Conservation (phyloP, 805 yeast species). For the Cyberlindnera maclurae region DNA sequence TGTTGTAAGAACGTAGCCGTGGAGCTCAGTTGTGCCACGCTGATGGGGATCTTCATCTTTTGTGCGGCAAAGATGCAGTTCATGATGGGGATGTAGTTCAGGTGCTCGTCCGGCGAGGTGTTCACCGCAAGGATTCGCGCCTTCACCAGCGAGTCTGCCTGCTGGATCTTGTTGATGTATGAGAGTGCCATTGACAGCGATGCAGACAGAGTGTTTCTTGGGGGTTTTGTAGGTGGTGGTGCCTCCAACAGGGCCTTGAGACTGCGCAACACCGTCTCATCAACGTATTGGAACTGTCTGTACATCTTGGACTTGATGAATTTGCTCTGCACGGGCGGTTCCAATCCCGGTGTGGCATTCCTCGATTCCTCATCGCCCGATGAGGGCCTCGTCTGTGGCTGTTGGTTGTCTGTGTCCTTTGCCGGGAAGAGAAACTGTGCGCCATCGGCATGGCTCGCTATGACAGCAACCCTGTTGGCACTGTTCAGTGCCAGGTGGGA, state of each 20-base stretch:
- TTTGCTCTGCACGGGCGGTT: slow-evolving; percentile 9
- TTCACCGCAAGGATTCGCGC: slow-evolving; percentile 60
- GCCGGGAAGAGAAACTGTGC: slow-evolving; percentile 66
- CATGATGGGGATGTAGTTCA: slow-evolving; percentile 90
- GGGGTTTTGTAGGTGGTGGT: slow-evolving; percentile 24
- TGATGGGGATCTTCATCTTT: slow-evolving; percentile 82
- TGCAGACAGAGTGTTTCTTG: slow-evolving; percentile 54
- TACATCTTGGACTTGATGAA: slow-evolving; percentile 62
- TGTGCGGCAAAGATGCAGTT: slow-evolving; percentile 95
- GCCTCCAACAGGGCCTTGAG: slow-evolving; percentile 35
- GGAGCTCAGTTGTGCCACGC: slow-evolving; percentile 73
- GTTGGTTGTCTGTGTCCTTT: not conserved
- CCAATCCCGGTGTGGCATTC: slow-evolving; percentile 9
- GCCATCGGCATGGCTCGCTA: slow-evolving; percentile 67
- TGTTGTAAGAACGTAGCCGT: slow-evolving; percentile 86
- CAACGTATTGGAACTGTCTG: slow-evolving; percentile 74
- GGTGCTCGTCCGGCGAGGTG: slow-evolving; percentile 65
- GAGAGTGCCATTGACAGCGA: slow-evolving; percentile 80
- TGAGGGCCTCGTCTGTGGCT: not conserved
- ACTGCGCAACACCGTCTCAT: slow-evolving; percentile 60
- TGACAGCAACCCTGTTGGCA: slow-evolving; percentile 75
- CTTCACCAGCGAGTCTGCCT: slow-evolving; percentile 39
- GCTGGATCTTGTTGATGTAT: slow-evolving; percentile 55
- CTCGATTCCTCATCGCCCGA: slow-evolving; percentile 5
- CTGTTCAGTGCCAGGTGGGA: slow-evolving; percentile 84